Evolutionary conservation across 1,284 basidiomycete species (phyloP).

Genomic region (Marasmius fiardii): DNA sequence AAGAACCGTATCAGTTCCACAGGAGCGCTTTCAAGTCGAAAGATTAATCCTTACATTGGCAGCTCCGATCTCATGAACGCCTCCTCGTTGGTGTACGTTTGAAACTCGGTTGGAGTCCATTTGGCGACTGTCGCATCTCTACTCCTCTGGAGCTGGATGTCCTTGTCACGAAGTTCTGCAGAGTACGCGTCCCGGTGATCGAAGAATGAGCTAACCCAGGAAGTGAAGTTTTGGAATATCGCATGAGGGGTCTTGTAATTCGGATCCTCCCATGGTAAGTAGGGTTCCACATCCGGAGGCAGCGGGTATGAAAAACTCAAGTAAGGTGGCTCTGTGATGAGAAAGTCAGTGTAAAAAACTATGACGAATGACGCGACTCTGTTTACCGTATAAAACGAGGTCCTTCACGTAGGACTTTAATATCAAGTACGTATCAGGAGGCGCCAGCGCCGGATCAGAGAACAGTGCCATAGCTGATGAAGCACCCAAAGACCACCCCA

Average conservation of each 20-base stretch:
- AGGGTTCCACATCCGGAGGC: constrained; percentile 13
- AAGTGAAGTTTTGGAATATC: too few relatives aligned
- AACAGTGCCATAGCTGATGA: constrained; percentile 11
- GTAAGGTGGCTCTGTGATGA: constrained; percentile 25
- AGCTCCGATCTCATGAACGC: neutral
- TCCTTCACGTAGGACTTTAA: constrained; percentile 15
- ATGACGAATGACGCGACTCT: too few relatives aligned
- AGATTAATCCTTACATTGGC: neutral
- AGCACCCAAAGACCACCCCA: constrained; percentile 17
- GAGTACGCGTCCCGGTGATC: too few relatives aligned
- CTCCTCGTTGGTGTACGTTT: neutral
- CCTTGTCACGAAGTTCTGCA: too few relatives aligned
- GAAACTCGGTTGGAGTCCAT: neutral
- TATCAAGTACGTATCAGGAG: constrained; percentile 9
- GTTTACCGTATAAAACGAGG: constrained; percentile 16
- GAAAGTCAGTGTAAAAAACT: neutral
- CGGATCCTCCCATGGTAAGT: constrained; percentile 14
- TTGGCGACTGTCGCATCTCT: neutral
- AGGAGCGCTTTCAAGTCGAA: neutral
- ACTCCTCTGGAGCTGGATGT: neutral
- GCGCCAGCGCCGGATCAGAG: constrained; percentile 7
- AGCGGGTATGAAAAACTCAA: constrained; percentile 22
- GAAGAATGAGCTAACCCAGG: too few relatives aligned
- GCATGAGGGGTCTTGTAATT: neutral
- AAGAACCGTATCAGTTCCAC: neutral